Evolutionary conservation across 2,329 filamentous ascomycete genomes (phyloP).

Genomic region (Trichoderma sp.): DNA sequence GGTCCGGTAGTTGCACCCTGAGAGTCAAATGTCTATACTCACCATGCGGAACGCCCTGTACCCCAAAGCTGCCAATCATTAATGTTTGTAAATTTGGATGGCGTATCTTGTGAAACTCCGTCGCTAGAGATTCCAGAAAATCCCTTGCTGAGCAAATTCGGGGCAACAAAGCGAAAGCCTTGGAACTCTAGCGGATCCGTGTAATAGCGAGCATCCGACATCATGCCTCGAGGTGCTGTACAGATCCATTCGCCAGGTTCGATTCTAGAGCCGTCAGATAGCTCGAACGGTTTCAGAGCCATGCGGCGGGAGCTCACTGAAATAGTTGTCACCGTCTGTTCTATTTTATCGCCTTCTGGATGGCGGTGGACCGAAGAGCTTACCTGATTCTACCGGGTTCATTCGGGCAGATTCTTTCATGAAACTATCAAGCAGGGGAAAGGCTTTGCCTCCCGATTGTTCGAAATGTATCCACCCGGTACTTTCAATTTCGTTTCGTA

Average conservation of each 20-base stretch:
- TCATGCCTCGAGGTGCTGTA: background rate
- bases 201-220: background rate
- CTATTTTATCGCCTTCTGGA: background rate
- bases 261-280: background rate
- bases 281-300: background rate
- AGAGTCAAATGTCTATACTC: background rate
- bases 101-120: background rate
- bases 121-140: background rate
- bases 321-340: background rate
- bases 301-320: conserved; percentile 9
- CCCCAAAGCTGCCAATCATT: conserved; percentile 5
- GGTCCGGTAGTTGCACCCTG: background rate
- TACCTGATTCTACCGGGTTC: conserved; percentile 5
- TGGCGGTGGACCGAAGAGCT: background rate
- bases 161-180: conserved; percentile 1
- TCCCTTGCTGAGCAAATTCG: background rate
- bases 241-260: conserved; percentile 7
- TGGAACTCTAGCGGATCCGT: background rate
- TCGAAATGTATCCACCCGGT: background rate
- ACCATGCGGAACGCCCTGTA: conserved; percentile 10
- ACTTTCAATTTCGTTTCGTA: background rate
- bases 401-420: conserved; percentile 8
- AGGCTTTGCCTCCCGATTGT: background rate
- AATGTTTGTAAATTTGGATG: background rate
- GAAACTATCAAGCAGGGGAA: conserved; percentile 1